Base-by-base conservation (phyloP, 2,329 filamentous ascomycete genomes). In the Arthrobotrys sinensis region DNA sequence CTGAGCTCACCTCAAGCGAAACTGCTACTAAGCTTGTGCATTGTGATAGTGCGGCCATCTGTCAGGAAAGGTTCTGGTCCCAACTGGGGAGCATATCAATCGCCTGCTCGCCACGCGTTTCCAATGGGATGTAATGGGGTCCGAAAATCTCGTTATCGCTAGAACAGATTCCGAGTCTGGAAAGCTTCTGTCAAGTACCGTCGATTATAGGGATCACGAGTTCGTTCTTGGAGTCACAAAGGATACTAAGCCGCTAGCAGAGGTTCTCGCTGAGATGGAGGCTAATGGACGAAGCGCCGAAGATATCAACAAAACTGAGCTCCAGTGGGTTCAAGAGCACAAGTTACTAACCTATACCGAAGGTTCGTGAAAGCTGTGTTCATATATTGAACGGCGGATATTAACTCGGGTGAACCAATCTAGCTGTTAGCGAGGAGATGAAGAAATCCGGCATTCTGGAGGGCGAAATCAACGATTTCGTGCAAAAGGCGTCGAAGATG, bases 81-180 rank as follows among this genome's bases (percentile, higher is more conserved):
- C 96, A 0, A 90, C 94, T 0, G 92, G 94, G 78, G 96, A 98
- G 84, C 96, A 99, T 86, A 97, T 98, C 87, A 97, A 97, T 86
- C 91, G 96, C 32, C 90, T 99, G 3, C 91, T 94, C 19, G 94
- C 96, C 1, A 91, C 95, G 2, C 91, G 96, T 76, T 97, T 97
- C 86, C 96, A 99, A 83, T 99, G 95, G 95, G 96, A 99, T 83
- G 88, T 97, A 81, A 98, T 99, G 95, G 96, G 95, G 55, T 91
- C 90, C 65, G 96, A 99, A 86, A 98, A 97, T 84, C 88, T 98
- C 3, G 90, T 98, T 48, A 96, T 99, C 83, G 96, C 96, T 1
- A 91, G 96, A 73, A 98, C 96, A 0, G 96, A 99, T 84, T 96
- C 94, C 0, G 96, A 98, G 85, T 97, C 93, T 79, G 96, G 95